Conservation (phyloP, 257 asterid species). For the Haberlea rhodopensis region DNA sequence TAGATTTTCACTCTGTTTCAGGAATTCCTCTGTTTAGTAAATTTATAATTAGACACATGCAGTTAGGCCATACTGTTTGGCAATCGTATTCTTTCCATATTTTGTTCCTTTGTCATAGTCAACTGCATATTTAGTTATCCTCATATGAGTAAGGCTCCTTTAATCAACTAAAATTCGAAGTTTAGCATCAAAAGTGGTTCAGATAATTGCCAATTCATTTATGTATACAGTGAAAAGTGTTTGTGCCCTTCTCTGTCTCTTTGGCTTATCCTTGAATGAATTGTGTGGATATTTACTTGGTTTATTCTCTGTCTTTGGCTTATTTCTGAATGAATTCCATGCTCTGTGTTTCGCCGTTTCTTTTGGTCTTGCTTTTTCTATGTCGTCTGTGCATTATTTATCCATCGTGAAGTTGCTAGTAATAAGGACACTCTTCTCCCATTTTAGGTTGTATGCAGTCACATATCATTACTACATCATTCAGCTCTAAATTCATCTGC, state of each 20-base stretch:
- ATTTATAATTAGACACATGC: too few relatives aligned
- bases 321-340: constrained; percentile 12
- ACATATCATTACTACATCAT: constrained; percentile 34
- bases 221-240: too few relatives aligned
- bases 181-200: too few relatives aligned
- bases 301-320: background rate
- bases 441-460: constrained; percentile 40
- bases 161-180: too few relatives aligned
- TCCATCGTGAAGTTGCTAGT: background rate
- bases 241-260: background rate
- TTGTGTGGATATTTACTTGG: background rate
- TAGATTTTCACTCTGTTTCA: too few relatives aligned
- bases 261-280: background rate
- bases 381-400: background rate
- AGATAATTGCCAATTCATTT: too few relatives aligned
- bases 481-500: constrained; percentile 35
- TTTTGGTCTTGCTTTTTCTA: background rate
- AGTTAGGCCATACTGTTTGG: too few relatives aligned
- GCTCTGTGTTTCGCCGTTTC: background rate
- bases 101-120: too few relatives aligned
- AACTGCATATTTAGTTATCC: too few relatives aligned
- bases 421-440: constrained; percentile 14
- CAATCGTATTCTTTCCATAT: too few relatives aligned
- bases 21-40: too few relatives aligned
- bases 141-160: too few relatives aligned